Evolutionary conservation across 148 eudicot species (phyloP).

Genomic region (Talinum fruticosum): DNA sequence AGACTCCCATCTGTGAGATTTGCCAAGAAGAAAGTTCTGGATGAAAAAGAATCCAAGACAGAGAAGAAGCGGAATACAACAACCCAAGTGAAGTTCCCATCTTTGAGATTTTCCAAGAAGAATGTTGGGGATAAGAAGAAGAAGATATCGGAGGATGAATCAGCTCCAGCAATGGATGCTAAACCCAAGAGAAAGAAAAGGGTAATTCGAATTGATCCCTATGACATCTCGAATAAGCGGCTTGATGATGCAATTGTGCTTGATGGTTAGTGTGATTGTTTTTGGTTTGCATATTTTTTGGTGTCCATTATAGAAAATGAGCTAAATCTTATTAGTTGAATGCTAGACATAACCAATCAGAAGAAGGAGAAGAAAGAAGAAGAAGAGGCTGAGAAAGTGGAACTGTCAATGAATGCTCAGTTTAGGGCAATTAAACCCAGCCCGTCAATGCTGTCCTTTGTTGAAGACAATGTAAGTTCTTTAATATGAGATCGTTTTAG

Average conservation of each 20-base stretch:
- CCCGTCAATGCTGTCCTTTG: constrained; percentile 72
- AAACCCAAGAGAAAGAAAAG: constrained; percentile 47
- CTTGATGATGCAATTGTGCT: constrained; percentile 46
- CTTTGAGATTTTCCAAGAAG: constrained; percentile 24
- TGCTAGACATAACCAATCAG: constrained; percentile 42
- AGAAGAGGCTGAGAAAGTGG: constrained; percentile 37
- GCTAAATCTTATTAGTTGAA: background rate
- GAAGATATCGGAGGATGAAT: constrained; percentile 23
- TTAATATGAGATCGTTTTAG: constrained; percentile 15
- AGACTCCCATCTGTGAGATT: constrained; percentile 17
- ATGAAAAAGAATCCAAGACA: background rate
- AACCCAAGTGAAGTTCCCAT: constrained; percentile 22
- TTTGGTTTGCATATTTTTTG: background rate
- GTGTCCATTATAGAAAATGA: background rate
- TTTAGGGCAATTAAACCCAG: constrained; percentile 92
- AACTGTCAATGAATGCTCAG: constrained; percentile 80
- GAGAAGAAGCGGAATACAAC: constrained; percentile 1
- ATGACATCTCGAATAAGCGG: constrained; percentile 56
- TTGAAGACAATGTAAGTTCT: constrained; percentile 69
- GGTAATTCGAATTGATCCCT: constrained; percentile 44
- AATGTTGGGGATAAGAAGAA: constrained; percentile 28
- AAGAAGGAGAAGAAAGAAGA: constrained; percentile 37
- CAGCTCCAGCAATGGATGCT: constrained; percentile 25
- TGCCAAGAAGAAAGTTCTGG: constrained; percentile 19
- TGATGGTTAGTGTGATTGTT: constrained; percentile 34